Percentiles rank a stretch among this genome's conserved stretches.
These are phyloP conservation scores for Jasminum sambac DNA, from an alignment of 257 asterid species.

Conservation along the genomic window DNA sequence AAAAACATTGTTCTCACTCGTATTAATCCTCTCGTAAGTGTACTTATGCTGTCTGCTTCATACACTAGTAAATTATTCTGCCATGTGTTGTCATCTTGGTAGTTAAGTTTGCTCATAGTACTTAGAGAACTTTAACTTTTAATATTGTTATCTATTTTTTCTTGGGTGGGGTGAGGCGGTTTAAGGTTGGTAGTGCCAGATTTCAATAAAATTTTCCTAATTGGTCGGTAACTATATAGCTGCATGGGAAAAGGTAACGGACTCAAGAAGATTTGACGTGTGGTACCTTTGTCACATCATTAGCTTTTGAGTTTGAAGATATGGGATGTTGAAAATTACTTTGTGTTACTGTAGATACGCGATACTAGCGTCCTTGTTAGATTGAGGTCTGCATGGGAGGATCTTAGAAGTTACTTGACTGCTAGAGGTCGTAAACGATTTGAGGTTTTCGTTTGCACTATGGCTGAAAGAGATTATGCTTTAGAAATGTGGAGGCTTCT, in stretches of 20 bases:
- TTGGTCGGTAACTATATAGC: slow-evolving; percentile 1
- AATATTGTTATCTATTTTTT: neutral
- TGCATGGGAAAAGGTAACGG: slow-evolving; percentile 17
- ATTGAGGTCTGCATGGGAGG: slow-evolving; percentile 99
- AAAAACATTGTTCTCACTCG: slow-evolving; percentile 92
- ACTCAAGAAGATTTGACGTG: slow-evolving; percentile 8
- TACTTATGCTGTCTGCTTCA: slow-evolving; percentile 14
- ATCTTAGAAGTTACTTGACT: slow-evolving; percentile 87
- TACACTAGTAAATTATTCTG: neutral
- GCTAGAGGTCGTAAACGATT: slow-evolving; percentile 96
- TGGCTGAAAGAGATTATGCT: slow-evolving; percentile 99
- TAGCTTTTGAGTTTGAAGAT: neutral
- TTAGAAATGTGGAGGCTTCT: slow-evolving; percentile 99
- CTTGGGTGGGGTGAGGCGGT: neutral
- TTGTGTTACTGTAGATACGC: slow-evolving; percentile 60
- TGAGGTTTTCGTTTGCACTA: slow-evolving; percentile 97
- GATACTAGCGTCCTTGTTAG: slow-evolving; percentile 99
- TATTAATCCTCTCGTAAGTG: slow-evolving; percentile 74
- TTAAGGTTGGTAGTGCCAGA: slow-evolving; percentile 7
- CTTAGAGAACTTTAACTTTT: neutral
- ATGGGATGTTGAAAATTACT: slow-evolving; percentile 9
- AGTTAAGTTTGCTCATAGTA: neutral
- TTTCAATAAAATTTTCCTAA: slow-evolving; percentile 7
- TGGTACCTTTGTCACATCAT: slow-evolving; percentile 7
- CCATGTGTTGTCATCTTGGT: neutral